Base-by-base conservation (phyloP, 768 basidiomycete species). In the Rhodotorula paludigena region DNA sequence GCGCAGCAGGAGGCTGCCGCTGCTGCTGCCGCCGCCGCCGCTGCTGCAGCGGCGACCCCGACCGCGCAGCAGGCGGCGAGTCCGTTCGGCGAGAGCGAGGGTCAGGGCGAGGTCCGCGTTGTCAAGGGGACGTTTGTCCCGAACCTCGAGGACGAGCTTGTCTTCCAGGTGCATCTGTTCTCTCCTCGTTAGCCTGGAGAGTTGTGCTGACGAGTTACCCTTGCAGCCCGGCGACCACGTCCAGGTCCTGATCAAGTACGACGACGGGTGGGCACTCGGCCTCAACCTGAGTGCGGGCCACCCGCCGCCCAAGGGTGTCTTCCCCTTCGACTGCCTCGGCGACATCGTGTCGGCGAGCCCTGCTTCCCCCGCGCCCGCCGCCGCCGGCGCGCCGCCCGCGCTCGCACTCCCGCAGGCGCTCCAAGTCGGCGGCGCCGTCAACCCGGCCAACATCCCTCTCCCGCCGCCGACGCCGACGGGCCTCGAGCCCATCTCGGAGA, bases 181-280 rank as follows among this genome's bases (percentile, higher is more conserved):
- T 67, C 23, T n/a, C 23, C 20, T 18, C 9, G n/a, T n/a, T 3
- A 36, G 14, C 11, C 3, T 5, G 4, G 25, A 35, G 38, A 30
- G 0, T 8, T 11, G 42, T n/a, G 2, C 54, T 55, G 54, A 55
- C 54, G n/a, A 7, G n/a, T n/a, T 32, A 23, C n/a, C 28, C 25
- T 5, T 11, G 32, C 52, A 68, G 71, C 72, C 72, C 28, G 74
- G 71, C 28, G 74, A 76, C 68, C 62, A 52, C 32, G 58, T 76
- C 25, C 72, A 73, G 55, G 70, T 76, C 32, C 56, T 76, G 23
- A 68, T 76, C 63, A 62, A 69, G 60, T 76, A 75, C 71, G 74
- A 76, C 45, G 74, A 75, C 53, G 74, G 74, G 10, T 75, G 74
- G 71, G 71, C 71, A 1, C 71, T 72, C 56, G 71, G 71, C 16